Evolutionary conservation across 441 rosid species (phyloP).

Genomic region (Gossypium schwendimanii): DNA sequence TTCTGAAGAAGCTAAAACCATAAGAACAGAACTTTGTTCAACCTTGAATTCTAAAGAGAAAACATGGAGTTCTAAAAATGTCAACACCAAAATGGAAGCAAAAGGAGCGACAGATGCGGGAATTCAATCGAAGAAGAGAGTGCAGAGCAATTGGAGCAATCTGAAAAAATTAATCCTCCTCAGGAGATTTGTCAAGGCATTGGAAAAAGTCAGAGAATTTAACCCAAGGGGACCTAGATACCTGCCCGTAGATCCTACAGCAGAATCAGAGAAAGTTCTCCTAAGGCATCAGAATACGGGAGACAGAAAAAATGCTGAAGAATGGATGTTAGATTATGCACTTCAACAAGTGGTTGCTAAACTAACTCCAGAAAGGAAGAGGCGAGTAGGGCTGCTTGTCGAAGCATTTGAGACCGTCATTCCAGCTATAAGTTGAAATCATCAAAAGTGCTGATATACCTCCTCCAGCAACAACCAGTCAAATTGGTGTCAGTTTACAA

Average conservation of each 20-base stretch:
- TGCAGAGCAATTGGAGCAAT: constrained; percentile 60
- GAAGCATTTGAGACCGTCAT: constrained; percentile 84
- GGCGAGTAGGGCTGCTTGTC: constrained; percentile 67
- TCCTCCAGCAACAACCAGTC: constrained; percentile 13
- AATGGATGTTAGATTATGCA: constrained; percentile 88
- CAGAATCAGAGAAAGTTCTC: constrained; percentile 56
- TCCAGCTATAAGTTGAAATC: constrained; percentile 35
- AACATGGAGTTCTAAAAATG: constrained; percentile 5
- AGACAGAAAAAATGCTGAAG: constrained; percentile 59
- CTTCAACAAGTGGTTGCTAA: constrained; percentile 70
- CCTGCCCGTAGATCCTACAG: constrained; percentile 34
- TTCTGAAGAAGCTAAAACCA: constrained; percentile 21
- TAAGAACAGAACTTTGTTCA: constrained; percentile 6
- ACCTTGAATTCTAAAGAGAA: constrained; percentile 15
- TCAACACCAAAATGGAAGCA: constrained; percentile 13
- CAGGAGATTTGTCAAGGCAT: constrained; percentile 64
- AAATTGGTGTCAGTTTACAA: constrained; percentile 10
- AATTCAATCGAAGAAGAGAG: constrained; percentile 24
- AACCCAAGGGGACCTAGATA: constrained; percentile 46
- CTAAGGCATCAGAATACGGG: constrained; percentile 56
- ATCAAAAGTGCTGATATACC: constrained; percentile 3
- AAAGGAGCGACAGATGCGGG: constrained; percentile 15
- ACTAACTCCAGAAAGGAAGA: constrained; percentile 69
- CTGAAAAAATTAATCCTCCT: constrained; percentile 65
- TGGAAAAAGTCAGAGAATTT: constrained; percentile 58